Conservation (phyloP, 352 stramenopile genomes). For the Globisporangium perplexum region DNA sequence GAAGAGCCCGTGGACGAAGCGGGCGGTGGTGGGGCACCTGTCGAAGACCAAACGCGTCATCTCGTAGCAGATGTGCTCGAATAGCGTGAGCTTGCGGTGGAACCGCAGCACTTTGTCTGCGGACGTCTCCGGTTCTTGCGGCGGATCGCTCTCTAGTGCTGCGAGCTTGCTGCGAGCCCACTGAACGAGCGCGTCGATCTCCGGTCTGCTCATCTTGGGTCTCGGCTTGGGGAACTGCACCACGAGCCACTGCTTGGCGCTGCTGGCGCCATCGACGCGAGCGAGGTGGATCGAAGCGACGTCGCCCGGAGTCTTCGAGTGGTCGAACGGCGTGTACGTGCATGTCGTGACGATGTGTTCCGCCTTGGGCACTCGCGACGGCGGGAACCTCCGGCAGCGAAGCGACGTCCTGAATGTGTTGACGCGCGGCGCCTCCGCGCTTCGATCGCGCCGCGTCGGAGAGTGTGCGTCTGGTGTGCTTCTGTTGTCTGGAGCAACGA, state of each 20-base stretch:
- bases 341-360: conserved; percentile 25
- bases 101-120: conserved; percentile 11
- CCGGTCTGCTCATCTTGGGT: conserved; percentile 20
- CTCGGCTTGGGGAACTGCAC: conserved; percentile 35
- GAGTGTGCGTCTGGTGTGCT: background rate
- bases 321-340: conserved; percentile 33
- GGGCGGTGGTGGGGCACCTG: conserved; percentile 47
- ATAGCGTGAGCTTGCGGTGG: conserved; percentile 15
- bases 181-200: conserved; percentile 24
- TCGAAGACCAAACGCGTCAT: conserved; percentile 44
- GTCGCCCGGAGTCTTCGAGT: conserved; percentile 8
- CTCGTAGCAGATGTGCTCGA: conserved; percentile 40
- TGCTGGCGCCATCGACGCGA: conserved; percentile 5
- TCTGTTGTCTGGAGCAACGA: no score
- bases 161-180: conserved; percentile 22
- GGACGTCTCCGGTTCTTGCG: background rate
- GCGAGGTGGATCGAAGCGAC: conserved; percentile 18
- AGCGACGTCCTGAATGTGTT: conserved; percentile 32
- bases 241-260: conserved; percentile 24
- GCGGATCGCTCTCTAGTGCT: background rate
- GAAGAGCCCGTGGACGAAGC: conserved; percentile 44
- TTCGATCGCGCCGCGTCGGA: background rate
- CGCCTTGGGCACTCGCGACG: conserved; percentile 21
- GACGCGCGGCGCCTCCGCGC: conserved; percentile 2
- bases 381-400: conserved; percentile 32